Evolutionary conservation across 1,284 basidiomycete genomes (phyloP).

Genomic region (Sporisorium graminicola): DNA sequence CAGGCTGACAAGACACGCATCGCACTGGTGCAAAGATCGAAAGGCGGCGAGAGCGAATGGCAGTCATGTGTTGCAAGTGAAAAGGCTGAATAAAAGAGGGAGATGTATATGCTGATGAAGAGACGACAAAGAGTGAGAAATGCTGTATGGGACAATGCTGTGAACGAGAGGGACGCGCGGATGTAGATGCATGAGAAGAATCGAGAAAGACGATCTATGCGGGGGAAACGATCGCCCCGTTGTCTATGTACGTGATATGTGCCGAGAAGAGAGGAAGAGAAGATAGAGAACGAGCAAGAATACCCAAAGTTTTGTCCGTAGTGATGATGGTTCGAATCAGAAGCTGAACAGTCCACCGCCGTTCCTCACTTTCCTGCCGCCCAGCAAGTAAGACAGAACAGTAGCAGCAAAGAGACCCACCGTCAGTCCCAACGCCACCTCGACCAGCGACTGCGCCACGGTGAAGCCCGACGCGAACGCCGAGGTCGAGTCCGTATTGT

Average conservation of each 20-base stretch:
- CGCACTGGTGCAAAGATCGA: no score
- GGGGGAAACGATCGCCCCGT: not conserved
- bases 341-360: conserved; percentile 64
- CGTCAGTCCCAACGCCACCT: conserved; percentile 66
- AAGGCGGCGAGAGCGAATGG: no score
- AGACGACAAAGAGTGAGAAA: conserved; percentile 2
- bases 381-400: conserved; percentile 61
- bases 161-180: not conserved
- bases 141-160: conserved; percentile 4
- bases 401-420: conserved; percentile 67
- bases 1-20: no score
- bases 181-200: not conserved
- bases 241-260: not conserved
- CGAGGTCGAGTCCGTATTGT: conserved; percentile 31
- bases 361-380: conserved; percentile 58
- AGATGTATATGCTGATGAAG: not conserved
- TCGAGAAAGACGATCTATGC: not conserved
- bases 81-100: no score
- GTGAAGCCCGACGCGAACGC: conserved; percentile 46
- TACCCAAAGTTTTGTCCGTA: no score
- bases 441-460: conserved; percentile 57
- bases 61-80: no score
- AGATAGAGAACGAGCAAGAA: no score
- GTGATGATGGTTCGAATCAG: conserved; percentile 37
- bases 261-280: no score